Evolutionary conservation across 768 basidiomycete species (phyloP), one percentile per base, ranked within the genome.

Genomic region (Lactarius sp.): DNA sequence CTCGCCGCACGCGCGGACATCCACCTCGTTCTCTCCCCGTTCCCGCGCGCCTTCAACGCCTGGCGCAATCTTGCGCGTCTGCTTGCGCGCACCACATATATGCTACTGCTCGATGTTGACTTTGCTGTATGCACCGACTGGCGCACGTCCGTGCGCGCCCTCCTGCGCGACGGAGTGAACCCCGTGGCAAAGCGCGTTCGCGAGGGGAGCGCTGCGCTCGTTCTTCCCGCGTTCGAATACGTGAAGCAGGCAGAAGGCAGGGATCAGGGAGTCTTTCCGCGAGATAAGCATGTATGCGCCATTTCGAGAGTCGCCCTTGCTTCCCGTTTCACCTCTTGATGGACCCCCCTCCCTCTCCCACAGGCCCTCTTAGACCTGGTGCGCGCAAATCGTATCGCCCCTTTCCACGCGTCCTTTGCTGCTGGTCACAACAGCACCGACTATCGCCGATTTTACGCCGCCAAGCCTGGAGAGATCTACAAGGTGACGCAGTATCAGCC

Each of bases 81-180:
- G 56, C 91, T 92, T 69, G 87, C 92, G 4, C 82, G 90, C 14
- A 93, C 93, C 8, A 83, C 88, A 66, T 91, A 84, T 68, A 83
- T 94, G 61, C 89, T 94, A 85, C 89, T 94, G 86, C 84, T 94
- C 56, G 94, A 95, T 72, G 87, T 94, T 65, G 92, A 94, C 73
- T 94, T 95, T 73, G 86, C 82, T 37, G 74, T 90, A 12, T 92
- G 92, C 72, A 93, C 93, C 52, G 85, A 91, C 75, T 90, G 92
- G 73, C 81, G 88, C 61, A 71, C 75, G 34, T 78, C 82, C 9
- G 76, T 92, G 65, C 80, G 79, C 20, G 49, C 42, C 9, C 46
- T 60, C 20, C 50, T 60, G 41, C 56, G 60, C 37, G 56, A 53
- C 31, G 63, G 65, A 3, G 55, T 62, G 27, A 47, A 57, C 42